These are phyloP conservation scores for Gracilaria caudata DNA, from an alignment of 23 red algal species.

Conservation along the genomic window DNA sequence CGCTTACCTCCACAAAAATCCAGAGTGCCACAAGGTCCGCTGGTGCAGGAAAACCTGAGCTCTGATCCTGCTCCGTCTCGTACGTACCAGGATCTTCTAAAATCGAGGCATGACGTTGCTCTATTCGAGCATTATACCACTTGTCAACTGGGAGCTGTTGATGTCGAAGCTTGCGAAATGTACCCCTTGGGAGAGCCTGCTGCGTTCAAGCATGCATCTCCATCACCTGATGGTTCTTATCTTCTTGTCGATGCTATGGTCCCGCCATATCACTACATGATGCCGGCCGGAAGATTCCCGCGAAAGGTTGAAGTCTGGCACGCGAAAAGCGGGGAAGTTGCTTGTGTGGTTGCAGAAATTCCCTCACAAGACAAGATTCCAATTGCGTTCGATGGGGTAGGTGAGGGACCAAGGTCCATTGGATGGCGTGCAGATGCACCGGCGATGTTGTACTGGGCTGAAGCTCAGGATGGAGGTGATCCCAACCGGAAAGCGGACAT, in stretches of 20 bases:
- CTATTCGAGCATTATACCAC: conserved; percentile 89
- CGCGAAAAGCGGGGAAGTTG: conserved; percentile 34
- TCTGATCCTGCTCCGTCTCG: conserved; percentile 61
- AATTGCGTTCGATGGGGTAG: conserved; percentile 87
- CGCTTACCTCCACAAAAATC: conserved; percentile 43
- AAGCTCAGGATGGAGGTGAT: conserved; percentile 93
- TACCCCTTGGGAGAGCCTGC: conserved; percentile 48
- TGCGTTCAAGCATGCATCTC: conserved; percentile 69
- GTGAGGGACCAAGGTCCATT: conserved; percentile 75
- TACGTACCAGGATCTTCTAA: conserved; percentile 84
- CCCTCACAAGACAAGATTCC: conserved; percentile 89
- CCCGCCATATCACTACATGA: conserved; percentile 70
- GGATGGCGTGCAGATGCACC: conserved; percentile 86
- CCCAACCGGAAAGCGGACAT: conserved; percentile 71
- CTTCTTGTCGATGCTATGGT: conserved; percentile 83
- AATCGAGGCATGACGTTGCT: conserved; percentile 77
- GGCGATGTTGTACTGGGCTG: conserved; percentile 82
- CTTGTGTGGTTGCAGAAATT: conserved; percentile 74
- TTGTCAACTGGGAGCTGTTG: conserved; percentile 68
- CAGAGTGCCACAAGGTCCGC: conserved; percentile 72
- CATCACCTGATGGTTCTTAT: conserved; percentile 84
- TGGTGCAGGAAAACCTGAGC: conserved; percentile 73
- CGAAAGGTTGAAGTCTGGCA: conserved; percentile 84
- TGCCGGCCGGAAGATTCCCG: conserved; percentile 90
- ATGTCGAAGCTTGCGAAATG: conserved; percentile 59